Evolutionary conservation across 2,329 filamentous ascomycete species (phyloP), one percentile per base, ranked within the genome.

Genomic region (Sarocladium brachiariae): DNA sequence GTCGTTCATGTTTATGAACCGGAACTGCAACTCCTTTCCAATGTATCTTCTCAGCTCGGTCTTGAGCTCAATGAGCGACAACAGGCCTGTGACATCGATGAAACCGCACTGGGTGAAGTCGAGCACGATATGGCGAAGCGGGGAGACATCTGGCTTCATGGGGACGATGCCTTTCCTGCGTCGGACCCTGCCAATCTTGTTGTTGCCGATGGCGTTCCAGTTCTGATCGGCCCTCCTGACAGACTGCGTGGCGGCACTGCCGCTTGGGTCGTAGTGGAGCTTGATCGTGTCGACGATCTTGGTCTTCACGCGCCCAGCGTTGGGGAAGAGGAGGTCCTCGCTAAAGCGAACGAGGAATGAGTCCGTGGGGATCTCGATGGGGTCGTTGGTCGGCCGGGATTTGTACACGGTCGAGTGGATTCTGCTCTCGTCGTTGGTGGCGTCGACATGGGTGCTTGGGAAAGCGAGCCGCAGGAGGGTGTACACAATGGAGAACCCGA

Each of bases 401-500:
- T 41, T 59, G 30, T 8, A 55, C 52, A 37, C 55, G 51, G 46
- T 65, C 61, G 37, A 63, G 49, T 62, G 56, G 50, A 54, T 65
- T 38, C 59, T 34, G 27, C 34, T 67, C 51, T 46, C 61, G 53
- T 31, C 63, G 52, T 21, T 55, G 49, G 67, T 55, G 14, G 66
- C 52, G 52, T 68, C 19, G 52, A 59, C 49, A n/a, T 61, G 62
- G 38, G 71, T 62, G 8, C 66, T 66, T 1, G 71, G 68, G 60
- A 84, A 84, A 1, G 78, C 77, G n/a, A 76, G 72, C 2, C 77
- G 75, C 0, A 84, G 68, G 1, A 84, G 65, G 24, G 78, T 73
- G 60, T 81, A 83, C 51, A 79, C 74, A 27, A 84, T 75, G 58
- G 77, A 83, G 73, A 85, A 86, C 7, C 74, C 79, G 1, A 83